Evolutionary conservation across 1,284 basidiomycete genomes (phyloP).

Genomic region (Ustilago tritici): DNA sequence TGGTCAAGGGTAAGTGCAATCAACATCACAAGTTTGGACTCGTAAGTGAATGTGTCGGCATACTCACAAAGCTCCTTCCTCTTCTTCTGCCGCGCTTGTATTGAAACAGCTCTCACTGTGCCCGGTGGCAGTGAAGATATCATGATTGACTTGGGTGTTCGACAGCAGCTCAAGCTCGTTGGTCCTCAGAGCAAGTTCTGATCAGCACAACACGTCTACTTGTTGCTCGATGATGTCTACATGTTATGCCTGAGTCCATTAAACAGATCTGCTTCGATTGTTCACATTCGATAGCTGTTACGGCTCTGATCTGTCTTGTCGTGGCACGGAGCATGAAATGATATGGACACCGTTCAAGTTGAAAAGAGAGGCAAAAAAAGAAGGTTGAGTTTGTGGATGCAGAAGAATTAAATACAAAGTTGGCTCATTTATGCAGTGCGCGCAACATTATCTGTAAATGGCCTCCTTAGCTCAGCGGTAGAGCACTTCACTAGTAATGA

Average conservation of each 20-base stretch:
- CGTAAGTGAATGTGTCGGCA: neutral
- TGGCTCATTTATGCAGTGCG: too few species aligned
- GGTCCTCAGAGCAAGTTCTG: conserved; percentile 45
- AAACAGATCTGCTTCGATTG: neutral
- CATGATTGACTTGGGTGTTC: conserved; percentile 58
- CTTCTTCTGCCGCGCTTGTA: neutral
- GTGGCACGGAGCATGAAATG: too few species aligned
- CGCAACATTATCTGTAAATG: neutral
- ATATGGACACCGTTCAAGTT: too few species aligned
- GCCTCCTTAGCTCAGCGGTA: conserved; percentile 61
- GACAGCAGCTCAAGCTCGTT: conserved; percentile 60
- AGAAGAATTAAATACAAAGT: too few species aligned
- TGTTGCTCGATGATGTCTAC: neutral
- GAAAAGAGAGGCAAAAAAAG: too few species aligned
- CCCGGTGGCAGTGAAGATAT: conserved; percentile 62
- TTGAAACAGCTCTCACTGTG: conserved; percentile 30
- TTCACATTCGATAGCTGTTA: too few species aligned
- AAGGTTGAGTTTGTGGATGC: too few species aligned
- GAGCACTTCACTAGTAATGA: conserved; percentile 59
- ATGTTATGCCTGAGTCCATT: neutral
- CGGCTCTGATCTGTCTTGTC: too few species aligned
- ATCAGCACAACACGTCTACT: neutral
- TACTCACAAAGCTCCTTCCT: conserved; percentile 3
- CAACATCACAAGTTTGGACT: neutral
- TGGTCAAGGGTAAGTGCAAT: conserved; percentile 47